Conservation (phyloP, 495 filamentous ascomycete genomes). For the Xylaria longipes region DNA sequence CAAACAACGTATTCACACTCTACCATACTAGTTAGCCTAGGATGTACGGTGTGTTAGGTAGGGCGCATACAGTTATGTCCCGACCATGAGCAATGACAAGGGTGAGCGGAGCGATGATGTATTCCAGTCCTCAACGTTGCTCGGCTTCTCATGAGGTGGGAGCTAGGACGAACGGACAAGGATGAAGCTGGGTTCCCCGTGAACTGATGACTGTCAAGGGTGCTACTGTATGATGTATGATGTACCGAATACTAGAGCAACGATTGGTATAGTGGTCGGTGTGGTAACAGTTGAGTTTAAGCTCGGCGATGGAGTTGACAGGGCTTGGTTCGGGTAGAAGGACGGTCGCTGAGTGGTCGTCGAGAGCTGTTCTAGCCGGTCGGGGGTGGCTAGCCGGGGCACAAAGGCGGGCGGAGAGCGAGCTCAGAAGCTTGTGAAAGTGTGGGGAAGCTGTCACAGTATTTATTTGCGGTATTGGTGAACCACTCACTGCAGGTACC, state of each 20-base stretch:
- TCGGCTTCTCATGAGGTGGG: slow-evolving; percentile 18
- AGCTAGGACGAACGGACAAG: slow-evolving; percentile 21
- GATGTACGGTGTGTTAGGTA: slow-evolving; percentile 5
- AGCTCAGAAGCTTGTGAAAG: slow-evolving; percentile 44
- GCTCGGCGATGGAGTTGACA: slow-evolving; percentile 32
- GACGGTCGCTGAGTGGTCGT: slow-evolving; percentile 40
- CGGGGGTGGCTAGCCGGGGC: slow-evolving; percentile 21
- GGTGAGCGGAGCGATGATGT: slow-evolving; percentile 24
- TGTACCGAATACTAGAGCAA: not conserved
- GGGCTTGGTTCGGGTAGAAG: slow-evolving; percentile 38
- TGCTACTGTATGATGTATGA: slow-evolving; percentile 22
- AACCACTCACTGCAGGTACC: not conserved
- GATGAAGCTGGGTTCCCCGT: slow-evolving; percentile 4
- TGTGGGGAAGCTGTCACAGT: slow-evolving; percentile 34
- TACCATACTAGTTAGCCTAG: not conserved
- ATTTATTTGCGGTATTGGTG: not conserved
- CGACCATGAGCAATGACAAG: slow-evolving; percentile 15
- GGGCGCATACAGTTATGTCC: not conserved
- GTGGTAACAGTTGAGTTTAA: slow-evolving; percentile 28
- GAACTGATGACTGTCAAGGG: not conserved
- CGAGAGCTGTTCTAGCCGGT: slow-evolving; percentile 37
- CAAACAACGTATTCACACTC: not conserved
- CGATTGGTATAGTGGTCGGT: not conserved
- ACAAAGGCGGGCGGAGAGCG: slow-evolving; percentile 26
- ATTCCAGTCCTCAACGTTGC: slow-evolving; percentile 19